Evolutionary conservation across 306 rosid species (phyloP), one percentile per base, ranked within the genome.

Genomic region (Vachellia collinsii): DNA sequence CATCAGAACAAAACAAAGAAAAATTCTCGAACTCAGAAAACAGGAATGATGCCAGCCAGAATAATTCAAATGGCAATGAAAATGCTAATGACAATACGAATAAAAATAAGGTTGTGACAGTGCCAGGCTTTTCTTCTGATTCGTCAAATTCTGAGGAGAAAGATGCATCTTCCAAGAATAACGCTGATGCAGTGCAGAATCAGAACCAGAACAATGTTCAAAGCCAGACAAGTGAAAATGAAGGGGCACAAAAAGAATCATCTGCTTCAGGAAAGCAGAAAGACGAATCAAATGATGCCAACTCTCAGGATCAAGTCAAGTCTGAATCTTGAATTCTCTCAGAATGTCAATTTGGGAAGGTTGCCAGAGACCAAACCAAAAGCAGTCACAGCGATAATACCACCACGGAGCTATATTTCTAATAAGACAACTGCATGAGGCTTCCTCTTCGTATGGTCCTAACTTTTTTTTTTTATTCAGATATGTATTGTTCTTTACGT

Each of bases 321-420:
- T 81, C 89, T n/a, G 88, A 83, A 29, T 64, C 92, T 75, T 87
- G 96, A 4, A 70, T 89, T 70, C n/a, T 47, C 83, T 74, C 87
- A 79, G 81, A 90, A 90, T 36, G 94, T 78, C 75, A 88, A 94
- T 80, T 82, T 93, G 88, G 95, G 77, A 62, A 91, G 92, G 77
- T 84, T 90, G 81, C 94, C 90, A 1, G 92, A 90, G 70, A 85
- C 86, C 86, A 86, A 77, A 77, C 79, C 1, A 91, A 86, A 77
- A 86, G 82, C 84, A 85, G 68, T 72, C 80, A 51, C 81, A 79
- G 61, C 3, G 89, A 83, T 84, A 84, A 34, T 77, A 70, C 82
- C 48, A 83, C 97, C 51, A 82, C 88, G 46, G 91, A 85, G 91
- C 88, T 85, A 90, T 76, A 20, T 70, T 61, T 66, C 36, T 64